A percentile compares a stretch with the other conserved stretches of the same genome.
Evolutionary conservation across 2,329 filamentous ascomycete species (phyloP).

Genomic region (Aspergillus sp.): DNA sequence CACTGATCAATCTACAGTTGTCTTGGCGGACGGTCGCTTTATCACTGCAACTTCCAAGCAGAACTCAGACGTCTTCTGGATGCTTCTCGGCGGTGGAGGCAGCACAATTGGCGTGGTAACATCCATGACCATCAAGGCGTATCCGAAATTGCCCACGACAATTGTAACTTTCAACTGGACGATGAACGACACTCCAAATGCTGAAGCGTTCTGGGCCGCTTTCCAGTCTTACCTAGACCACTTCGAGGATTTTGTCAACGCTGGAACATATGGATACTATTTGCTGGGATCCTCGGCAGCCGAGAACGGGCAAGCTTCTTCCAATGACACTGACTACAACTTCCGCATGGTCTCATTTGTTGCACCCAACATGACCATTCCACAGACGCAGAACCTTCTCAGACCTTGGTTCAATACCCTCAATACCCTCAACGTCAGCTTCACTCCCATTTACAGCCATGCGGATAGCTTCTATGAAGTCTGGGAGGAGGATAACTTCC

Average conservation of each 20-base stretch:
- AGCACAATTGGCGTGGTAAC: conserved; percentile 50
- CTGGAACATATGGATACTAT: conserved; percentile 27
- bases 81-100: conserved; percentile 58
- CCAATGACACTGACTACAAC: conserved; percentile 24
- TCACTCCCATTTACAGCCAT: conserved; percentile 24
- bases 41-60: conserved; percentile 23
- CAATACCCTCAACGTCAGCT: conserved; percentile 20
- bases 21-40: conserved; percentile 22
- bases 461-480: conserved; percentile 27
- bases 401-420: conserved; percentile 24
- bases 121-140: conserved; percentile 31
- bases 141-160: conserved; percentile 22
- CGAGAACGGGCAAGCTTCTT: conserved; percentile 18
- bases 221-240: conserved; percentile 22
- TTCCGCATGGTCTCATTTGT: conserved; percentile 30
- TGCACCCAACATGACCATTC: conserved; percentile 24
- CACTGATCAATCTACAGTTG: conserved; percentile 6
- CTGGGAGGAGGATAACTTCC: conserved; percentile 20
- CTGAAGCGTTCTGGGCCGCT: conserved; percentile 21
- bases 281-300: conserved; percentile 20
- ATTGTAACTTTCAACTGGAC: conserved; percentile 29
- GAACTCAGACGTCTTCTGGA: conserved; percentile 52
- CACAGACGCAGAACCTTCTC: conserved; percentile 21
- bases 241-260: conserved; percentile 23
- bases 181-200: conserved; percentile 18